Evolutionary conservation across 1,284 basidiomycete genomes (phyloP).

Genomic region (Xerocomus minutiporus): DNA sequence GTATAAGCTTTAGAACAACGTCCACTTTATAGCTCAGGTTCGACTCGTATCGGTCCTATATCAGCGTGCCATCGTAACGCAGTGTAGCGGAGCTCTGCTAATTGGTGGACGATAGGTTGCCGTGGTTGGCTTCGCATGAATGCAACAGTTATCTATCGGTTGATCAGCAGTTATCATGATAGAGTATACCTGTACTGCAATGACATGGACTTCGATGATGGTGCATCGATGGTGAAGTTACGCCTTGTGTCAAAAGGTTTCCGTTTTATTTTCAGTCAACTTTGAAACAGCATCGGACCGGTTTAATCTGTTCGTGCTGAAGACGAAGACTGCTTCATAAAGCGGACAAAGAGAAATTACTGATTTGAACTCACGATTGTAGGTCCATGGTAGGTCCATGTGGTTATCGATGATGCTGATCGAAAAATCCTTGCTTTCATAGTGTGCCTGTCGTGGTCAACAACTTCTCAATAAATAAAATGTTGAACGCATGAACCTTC

Average conservation of each 20-base stretch:
- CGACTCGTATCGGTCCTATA: conserved; percentile 32
- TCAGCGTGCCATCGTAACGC: conserved; percentile 21
- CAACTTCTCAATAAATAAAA: not conserved
- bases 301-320: conserved; percentile 32
- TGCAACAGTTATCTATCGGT: conserved; percentile 33
- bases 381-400: conserved; percentile 27
- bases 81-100: conserved; percentile 20
- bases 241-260: conserved; percentile 39
- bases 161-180: conserved; percentile 37
- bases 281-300: conserved; percentile 37
- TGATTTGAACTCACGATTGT: conserved; percentile 24
- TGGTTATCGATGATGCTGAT: conserved; percentile 29
- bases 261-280: conserved; percentile 29
- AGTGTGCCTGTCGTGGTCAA: not conserved
- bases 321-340: conserved; percentile 1
- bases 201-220: conserved; percentile 52
- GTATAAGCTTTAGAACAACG: conserved; percentile 32
- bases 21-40: conserved; percentile 32
- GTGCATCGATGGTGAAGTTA: conserved; percentile 41
- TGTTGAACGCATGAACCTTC: conserved; percentile 20
- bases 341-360: not conserved
- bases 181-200: conserved; percentile 36
- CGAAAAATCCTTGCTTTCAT: conserved; percentile 24
- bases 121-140: conserved; percentile 13
- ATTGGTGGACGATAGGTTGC: not conserved